Evolutionary conservation across 805 yeast species (phyloP).

Genomic region (Novakomyces olei): DNA sequence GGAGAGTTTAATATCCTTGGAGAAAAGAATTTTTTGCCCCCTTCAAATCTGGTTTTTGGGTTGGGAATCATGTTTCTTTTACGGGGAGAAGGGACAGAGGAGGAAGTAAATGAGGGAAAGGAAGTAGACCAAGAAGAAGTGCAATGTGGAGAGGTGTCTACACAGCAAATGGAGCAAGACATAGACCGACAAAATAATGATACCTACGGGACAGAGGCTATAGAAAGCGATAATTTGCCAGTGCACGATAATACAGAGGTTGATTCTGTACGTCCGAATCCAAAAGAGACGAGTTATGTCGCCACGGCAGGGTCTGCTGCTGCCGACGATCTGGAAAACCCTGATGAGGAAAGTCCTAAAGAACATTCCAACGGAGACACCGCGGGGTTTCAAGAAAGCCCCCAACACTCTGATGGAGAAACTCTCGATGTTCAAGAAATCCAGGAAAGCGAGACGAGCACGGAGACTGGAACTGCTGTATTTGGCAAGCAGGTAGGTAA

Average conservation of each 20-base stretch:
- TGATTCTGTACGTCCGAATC: too few species aligned
- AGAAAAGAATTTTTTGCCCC: slow-evolving; percentile 36
- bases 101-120: slow-evolving; percentile 1
- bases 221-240: slow-evolving; percentile 5
- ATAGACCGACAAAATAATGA: neutral
- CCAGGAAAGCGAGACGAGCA: too few species aligned
- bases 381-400: too few species aligned
- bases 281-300: too few species aligned
- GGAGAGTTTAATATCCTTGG: slow-evolving; percentile 38
- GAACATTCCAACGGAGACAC: too few species aligned
- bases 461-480: too few species aligned
- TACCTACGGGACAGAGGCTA: slow-evolving; percentile 2
- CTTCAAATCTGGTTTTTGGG: slow-evolving; percentile 79
- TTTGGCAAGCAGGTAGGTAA: too few species aligned
- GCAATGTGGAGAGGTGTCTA: too few species aligned
- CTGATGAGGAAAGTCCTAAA: neutral
- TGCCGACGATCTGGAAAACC: slow-evolving; percentile 3
- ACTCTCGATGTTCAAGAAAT: too few species aligned
- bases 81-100: slow-evolving; percentile 26
- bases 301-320: neutral
- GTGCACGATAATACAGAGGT: slow-evolving; percentile 8
- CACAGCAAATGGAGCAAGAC: too few species aligned
- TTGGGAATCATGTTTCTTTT: slow-evolving; percentile 58
- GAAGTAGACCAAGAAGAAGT: slow-evolving; percentile 2
- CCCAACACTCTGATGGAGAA: too few species aligned